A percentile compares a stretch with the other conserved stretches of the same genome.
phyloP scores from a whole-genome alignment of 768 basidiomycete genomes.

The Dentipellis sp. region DNA sequence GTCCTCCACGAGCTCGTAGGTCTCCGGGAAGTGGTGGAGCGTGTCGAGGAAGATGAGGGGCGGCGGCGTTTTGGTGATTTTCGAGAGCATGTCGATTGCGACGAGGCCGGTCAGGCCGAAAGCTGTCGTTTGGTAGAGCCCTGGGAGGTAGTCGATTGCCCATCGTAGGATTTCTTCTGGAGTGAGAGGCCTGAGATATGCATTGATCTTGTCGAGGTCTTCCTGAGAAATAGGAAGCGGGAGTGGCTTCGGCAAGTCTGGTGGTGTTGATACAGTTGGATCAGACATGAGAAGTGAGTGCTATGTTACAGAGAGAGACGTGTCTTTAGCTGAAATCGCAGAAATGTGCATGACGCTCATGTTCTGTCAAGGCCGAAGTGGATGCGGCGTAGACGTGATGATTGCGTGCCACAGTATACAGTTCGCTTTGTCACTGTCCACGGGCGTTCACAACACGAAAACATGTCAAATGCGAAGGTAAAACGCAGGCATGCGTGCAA shows the following conservation, averaged over 20 bases:
- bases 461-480: not conserved
- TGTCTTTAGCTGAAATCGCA: no score
- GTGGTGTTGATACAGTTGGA: not conserved
- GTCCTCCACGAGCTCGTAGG: conserved; percentile 80
- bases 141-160: conserved; percentile 73
- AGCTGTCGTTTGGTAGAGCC: conserved; percentile 88
- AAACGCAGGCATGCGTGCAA: not conserved
- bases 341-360: no score
- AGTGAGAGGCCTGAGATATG: conserved; percentile 54
- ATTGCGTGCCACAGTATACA: not conserved
- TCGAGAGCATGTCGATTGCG: conserved; percentile 90
- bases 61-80: conserved; percentile 55
- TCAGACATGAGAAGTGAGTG: not conserved
- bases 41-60: conserved; percentile 97
- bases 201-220: conserved; percentile 63
- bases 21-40: conserved; percentile 91
- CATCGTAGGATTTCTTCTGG: conserved; percentile 84
- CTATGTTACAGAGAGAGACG: not conserved
- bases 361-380: no score
- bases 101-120: conserved; percentile 95
- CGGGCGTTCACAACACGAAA: not conserved
- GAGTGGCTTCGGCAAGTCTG: conserved; percentile 34
- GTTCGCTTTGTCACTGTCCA: not conserved
- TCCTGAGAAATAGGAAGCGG: conserved; percentile 48
- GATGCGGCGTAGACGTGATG: not conserved